Conservation (phyloP, 179 eudicot species). For the Carnegiea gigantea region DNA sequence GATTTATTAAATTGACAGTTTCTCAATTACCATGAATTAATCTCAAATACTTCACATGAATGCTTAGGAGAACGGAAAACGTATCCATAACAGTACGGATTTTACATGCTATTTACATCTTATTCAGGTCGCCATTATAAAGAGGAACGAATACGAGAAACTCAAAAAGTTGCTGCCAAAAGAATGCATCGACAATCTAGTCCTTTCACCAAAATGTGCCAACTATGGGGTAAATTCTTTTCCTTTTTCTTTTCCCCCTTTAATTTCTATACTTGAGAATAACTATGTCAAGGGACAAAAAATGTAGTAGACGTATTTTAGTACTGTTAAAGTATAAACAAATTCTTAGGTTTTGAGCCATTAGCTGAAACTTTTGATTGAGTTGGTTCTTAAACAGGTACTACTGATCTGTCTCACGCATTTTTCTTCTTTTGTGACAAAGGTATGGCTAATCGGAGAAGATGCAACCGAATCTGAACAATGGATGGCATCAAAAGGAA, state of each 20-base stretch:
- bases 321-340: background rate
- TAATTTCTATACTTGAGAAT: background rate
- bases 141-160: slow-evolving; percentile 37
- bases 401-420: too few species aligned
- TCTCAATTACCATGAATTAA: background rate
- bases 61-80: too few species aligned
- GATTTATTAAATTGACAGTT: too few species aligned
- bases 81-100: background rate
- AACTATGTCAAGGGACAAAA: background rate
- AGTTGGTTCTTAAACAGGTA: too few species aligned
- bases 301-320: background rate
- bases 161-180: slow-evolving; percentile 25
- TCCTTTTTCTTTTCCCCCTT: too few species aligned
- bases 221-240: slow-evolving; percentile 34
- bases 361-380: too few species aligned
- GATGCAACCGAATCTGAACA: slow-evolving; percentile 49
- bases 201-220: slow-evolving; percentile 25
- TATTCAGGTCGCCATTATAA: slow-evolving; percentile 34
- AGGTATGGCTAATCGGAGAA: slow-evolving; percentile 66
- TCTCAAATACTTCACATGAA: background rate
- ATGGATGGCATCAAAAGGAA: slow-evolving; percentile 42
- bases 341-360: too few species aligned
- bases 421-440: background rate
- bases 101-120: background rate
- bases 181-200: slow-evolving; percentile 27